A percentile compares a stretch with the other conserved stretches of the same genome.
phyloP scores from a whole-genome alignment of 768 basidiomycete genomes.

The Pulveroboletus sp. region DNA sequence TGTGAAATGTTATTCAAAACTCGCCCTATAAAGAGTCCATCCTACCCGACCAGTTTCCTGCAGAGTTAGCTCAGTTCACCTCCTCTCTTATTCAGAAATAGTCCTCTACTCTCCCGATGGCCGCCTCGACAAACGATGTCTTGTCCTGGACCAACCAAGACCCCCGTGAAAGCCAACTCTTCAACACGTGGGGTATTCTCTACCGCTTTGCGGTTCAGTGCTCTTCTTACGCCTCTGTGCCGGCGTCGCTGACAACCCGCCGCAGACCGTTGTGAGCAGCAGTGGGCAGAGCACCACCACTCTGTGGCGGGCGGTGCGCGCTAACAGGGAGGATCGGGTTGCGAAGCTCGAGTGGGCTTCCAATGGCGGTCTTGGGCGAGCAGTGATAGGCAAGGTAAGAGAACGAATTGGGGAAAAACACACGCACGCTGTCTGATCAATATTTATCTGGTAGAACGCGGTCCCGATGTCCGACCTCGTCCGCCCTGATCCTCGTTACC shows the following conservation, averaged over 20 bases:
- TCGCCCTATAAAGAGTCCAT: constrained; percentile 51
- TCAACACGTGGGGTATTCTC: constrained; percentile 74
- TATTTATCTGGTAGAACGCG: constrained; percentile 49
- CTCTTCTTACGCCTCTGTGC: constrained; percentile 11
- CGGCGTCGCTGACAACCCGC: constrained; percentile 24
- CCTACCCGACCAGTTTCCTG: constrained; percentile 10
- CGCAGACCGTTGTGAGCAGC: constrained; percentile 57
- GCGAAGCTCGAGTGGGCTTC: constrained; percentile 85
- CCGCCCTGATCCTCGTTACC: constrained; percentile 57
- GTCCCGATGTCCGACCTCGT: constrained; percentile 82
- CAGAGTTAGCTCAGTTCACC: constrained; percentile 26
- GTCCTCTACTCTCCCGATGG: constrained; percentile 40
- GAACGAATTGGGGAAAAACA: constrained; percentile 9
- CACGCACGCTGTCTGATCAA: constrained; percentile 23
- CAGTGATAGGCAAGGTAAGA: constrained; percentile 77
- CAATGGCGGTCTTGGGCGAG: constrained; percentile 78
- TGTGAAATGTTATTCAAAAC: constrained; percentile 42
- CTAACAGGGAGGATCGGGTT: constrained; percentile 83
- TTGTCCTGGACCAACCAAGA: constrained; percentile 87
- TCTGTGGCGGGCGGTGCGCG: constrained; percentile 73
- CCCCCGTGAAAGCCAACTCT: constrained; percentile 77
- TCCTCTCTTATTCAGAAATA: constrained; percentile 28
- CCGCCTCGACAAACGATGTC: constrained; percentile 56
- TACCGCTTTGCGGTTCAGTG: constrained; percentile 71
- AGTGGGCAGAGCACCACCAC: constrained; percentile 72